Conservation (phyloP, 805 yeast species). For the Schizosaccharomyces osmophilus region DNA sequence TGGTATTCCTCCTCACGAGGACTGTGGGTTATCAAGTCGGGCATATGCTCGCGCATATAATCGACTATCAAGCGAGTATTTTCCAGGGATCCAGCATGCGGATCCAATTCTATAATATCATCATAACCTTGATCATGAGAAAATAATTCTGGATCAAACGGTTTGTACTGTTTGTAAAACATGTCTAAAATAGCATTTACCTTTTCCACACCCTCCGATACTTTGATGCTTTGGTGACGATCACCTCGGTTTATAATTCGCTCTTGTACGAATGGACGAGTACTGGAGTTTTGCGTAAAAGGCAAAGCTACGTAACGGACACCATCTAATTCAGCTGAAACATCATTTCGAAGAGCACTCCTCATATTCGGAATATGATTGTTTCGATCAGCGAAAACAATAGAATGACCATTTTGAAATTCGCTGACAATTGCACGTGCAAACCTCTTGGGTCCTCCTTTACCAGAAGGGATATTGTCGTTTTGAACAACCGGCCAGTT, state of each 20-base stretch:
- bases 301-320: constrained; percentile 44
- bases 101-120: constrained; percentile 31
- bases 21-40: constrained; percentile 18
- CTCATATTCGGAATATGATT: constrained; percentile 57
- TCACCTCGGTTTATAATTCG: constrained; percentile 56
- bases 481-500: constrained; percentile 65
- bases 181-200: constrained; percentile 47
- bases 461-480: constrained; percentile 33
- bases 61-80: constrained; percentile 25
- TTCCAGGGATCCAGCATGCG: constrained; percentile 22
- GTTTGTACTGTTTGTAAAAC: constrained; percentile 46
- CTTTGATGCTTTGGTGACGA: constrained; percentile 62
- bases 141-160: constrained; percentile 19
- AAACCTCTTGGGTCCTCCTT: constrained; percentile 8
- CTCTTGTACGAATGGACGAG: neutral
- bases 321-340: constrained; percentile 17
- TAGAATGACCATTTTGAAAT: constrained; percentile 18
- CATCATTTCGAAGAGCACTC: constrained; percentile 31
- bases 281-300: constrained; percentile 22
- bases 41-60: constrained; percentile 19
- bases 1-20: constrained; percentile 22
- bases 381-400: constrained; percentile 60
- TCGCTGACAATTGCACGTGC: constrained; percentile 11
- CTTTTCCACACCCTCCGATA: constrained; percentile 21
- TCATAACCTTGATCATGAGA: constrained; percentile 50